Percentiles rank a stretch among this genome's conserved stretches.
Evolutionary conservation across 1,139 yeast species (phyloP).

Genomic region (Taphrina deformans): DNA sequence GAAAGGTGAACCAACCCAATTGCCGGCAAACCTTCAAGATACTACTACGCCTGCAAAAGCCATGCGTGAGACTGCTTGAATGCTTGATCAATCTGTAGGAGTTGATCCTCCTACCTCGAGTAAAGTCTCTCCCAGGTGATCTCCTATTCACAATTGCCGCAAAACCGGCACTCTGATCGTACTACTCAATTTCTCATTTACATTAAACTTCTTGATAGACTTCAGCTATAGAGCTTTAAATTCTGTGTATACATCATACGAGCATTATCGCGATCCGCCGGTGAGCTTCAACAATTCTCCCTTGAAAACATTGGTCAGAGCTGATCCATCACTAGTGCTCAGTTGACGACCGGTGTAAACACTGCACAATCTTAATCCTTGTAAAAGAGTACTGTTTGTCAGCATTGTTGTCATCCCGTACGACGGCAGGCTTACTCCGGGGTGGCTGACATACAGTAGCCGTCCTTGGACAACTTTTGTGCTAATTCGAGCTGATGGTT

Average conservation of each 20-base stretch:
- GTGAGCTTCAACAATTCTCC: neutral
- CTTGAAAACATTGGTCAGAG: neutral
- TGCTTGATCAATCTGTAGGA: no score
- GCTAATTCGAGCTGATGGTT: constrained; percentile 87
- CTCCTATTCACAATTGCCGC: no score
- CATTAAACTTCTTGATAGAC: neutral
- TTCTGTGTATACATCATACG: neutral
- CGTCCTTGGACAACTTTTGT: constrained; percentile 51
- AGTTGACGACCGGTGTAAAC: neutral
- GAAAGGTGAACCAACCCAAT: neutral
- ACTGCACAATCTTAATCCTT: neutral
- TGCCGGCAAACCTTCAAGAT: neutral
- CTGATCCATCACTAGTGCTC: neutral
- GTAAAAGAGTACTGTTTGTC: neutral
- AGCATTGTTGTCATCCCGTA: no score
- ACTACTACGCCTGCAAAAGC: neutral
- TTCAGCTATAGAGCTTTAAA: neutral
- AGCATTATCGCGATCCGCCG: neutral
- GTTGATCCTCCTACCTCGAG: neutral
- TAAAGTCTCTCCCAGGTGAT: neutral
- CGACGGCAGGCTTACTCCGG: constrained; percentile 35
- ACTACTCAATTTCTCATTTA: neutral
- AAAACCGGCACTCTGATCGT: no score
- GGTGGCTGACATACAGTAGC: constrained; percentile 43
- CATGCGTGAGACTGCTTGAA: neutral